Evolutionary conservation across 805 yeast species (phyloP), one percentile per base, ranked within the genome.

Genomic region (Candida boidinii): DNA sequence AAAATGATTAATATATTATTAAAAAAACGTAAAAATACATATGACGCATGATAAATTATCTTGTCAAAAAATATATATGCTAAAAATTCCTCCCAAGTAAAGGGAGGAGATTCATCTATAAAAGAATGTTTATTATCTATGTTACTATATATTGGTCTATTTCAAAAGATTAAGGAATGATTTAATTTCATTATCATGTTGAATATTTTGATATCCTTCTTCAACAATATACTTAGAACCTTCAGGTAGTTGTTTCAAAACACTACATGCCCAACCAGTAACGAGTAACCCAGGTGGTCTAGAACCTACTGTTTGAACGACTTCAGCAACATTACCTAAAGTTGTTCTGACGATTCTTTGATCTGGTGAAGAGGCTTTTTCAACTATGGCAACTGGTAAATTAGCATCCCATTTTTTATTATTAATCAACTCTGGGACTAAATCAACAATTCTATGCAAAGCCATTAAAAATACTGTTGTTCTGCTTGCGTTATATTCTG

Each of bases 401-500:
- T 68, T 62, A 1, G 64, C 56, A 32, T 77, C 78, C 96, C 96
- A 90, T 0, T 64, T 58, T 27, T 66, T 67, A 2, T 62, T 62
- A 23, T 49, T 38, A 7, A 62, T 46, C 25, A 73, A 54, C 10
- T 55, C 58, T 0, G 73, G 70, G 5, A 76, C 53, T 39, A 81
- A 60, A 9, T 74, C 79, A 5, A 64, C 65, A 5, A 75, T 70
- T 39, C 96, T 67, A 49, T 88, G 96, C 33, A 90, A 62, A 0
- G 95, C 79, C 97, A 90, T 90, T 22, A 90, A 55, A 46, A 88
- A 88, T 1, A 90, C 76, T 0, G 94, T 80, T 1, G 97, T 90
- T 44, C 96, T 65, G 4, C 80, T 60, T 29, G 60, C 51, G 6
- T 76, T 81, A 56, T 68, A 88, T 30, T 73, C 80, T 1, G 97